Base-by-base conservation (phyloP, 768 basidiomycete species). In the Calocybe indica region DNA sequence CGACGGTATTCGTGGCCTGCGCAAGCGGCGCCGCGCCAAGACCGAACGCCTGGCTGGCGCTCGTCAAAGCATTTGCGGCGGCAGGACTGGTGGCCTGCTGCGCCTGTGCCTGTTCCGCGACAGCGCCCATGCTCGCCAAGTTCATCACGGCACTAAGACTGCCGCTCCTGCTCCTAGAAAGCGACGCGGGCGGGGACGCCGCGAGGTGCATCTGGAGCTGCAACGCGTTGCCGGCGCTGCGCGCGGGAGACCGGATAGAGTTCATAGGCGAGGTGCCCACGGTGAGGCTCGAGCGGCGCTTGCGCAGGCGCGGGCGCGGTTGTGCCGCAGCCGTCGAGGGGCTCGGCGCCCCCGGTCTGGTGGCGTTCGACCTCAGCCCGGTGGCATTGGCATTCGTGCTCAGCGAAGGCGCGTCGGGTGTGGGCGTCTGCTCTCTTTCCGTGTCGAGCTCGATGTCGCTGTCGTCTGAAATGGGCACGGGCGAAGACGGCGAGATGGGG, bases 201-300 rank as follows among this genome's bases (percentile, higher is more conserved):
- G 66, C 39, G 29, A 73, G 67, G 42, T 74, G 74, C 41, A 67
- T 65, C 50, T 75, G 79, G 22, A 80, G 61, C 38, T 74, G 74
- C n/a, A 73, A 52, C 1, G 82, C 80, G 29, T 67, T 67, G 15
- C 71, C 70, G 0, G 76, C 80, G 1, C 64, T 74, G 33, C 80
- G 72, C 10, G 69, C 55, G 1, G 82, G 78, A 0, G 80, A 78
- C 49, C 81, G 82, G 54, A 85, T 80, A 33, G 69, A 58, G 37
- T 70, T 69, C 63, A 84, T 76, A 1, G 82, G 80, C 6, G 72
- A 79, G 9, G 70, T 66, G 3, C 63, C 71, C 14, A 79, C 51
- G 5, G 78, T 84, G 30, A 86, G 62, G 34, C 82, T 85, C 12
- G 82, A 83, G 37, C 82, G 78, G 37, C 85, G 76, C 44, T 73